Evolutionary conservation across 2,329 filamentous ascomycete species (phyloP), one percentile per base, ranked within the genome.

Genomic region (Amauroascus niger): DNA sequence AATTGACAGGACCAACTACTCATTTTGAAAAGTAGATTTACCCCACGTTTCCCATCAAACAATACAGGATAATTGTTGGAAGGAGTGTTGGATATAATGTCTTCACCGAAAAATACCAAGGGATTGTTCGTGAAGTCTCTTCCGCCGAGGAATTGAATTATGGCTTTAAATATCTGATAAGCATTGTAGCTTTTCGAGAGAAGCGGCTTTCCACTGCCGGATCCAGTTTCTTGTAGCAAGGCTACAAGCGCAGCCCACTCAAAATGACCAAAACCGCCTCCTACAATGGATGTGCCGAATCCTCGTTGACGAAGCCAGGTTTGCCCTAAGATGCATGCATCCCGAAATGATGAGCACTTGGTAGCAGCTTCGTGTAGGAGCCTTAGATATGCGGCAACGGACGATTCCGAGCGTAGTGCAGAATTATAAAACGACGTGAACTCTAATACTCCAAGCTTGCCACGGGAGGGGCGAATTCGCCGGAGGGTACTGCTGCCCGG

Each of bases 11-110:
- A 93, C 84, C 86, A 95, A 13, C 81, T 71, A 0, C 82, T 86
- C 86, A 96, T 95, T 69, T 95, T 96, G 73, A 84, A 96, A 5
- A 95, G 73, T 18, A 97, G 64, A 61, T 98, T 98, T 53, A 94
- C 74, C 28, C 82, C 80, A 58, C 86, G 79, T 22, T 75, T 74
- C 0, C 82, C 80, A 65, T 97, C 91, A 64, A 87, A 95, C 47
- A 96, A 74, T 28, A 90, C 77, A 0, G 93, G 90, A 74, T 76
- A 62, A 64, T 69, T 62, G 64, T 72, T 24, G 55, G 69, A 63
- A 60, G 76, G 60, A 9, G 55, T 40, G 4, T 46, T 49, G 2
- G 49, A 32, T n/a, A 68, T 53, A 33, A 64, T 62, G 14, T 57
- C 61, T 44, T 61, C 56, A 37, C 60, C 65, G 32, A 68, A 58